Evolutionary conservation across 2,329 filamentous ascomycete genomes (phyloP).

Genomic region (Colletotrichum abscissum): DNA sequence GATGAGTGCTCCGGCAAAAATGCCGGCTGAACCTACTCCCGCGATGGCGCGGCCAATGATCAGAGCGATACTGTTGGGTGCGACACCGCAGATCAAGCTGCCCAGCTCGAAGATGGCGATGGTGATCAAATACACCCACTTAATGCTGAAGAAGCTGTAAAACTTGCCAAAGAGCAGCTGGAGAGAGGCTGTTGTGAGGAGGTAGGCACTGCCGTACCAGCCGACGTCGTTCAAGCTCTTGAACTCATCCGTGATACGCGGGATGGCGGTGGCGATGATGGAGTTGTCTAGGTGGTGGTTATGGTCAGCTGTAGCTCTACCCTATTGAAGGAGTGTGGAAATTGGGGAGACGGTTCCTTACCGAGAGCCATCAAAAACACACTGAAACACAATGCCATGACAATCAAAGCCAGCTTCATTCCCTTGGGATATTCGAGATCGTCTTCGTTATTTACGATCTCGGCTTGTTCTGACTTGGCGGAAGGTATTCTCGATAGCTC

Average conservation of each 20-base stretch:
- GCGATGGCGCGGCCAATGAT: conserved; percentile 50
- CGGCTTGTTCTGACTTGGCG: background rate
- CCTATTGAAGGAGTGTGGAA: background rate
- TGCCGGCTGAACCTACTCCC: conserved; percentile 55
- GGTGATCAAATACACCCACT: conserved; percentile 51
- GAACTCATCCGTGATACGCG: conserved; percentile 55
- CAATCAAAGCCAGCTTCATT: conserved; percentile 47
- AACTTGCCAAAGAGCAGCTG: conserved; percentile 54
- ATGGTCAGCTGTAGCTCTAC: background rate
- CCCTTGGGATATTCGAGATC: conserved; percentile 20
- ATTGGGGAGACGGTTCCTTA: conserved; percentile 22
- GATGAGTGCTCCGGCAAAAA: conserved; percentile 56
- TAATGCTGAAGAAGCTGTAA: conserved; percentile 58
- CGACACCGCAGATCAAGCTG: conserved; percentile 52
- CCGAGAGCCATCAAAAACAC: conserved; percentile 55
- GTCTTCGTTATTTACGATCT: background rate
- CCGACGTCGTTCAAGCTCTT: conserved; percentile 58
- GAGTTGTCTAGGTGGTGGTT: conserved; percentile 44
- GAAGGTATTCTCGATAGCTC: background rate
- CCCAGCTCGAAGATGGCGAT: conserved; percentile 57
- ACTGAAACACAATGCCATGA: conserved; percentile 50
- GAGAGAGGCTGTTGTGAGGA: conserved; percentile 53
- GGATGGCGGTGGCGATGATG: conserved; percentile 57
- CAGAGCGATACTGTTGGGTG: conserved; percentile 45
- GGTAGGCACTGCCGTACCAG: conserved; percentile 60